Percentiles rank a stretch among this genome's conserved stretches.
These are phyloP conservation scores for Periconia digitata DNA, from an alignment of 2,329 filamentous ascomycete genomes.

Conservation along the genomic window DNA sequence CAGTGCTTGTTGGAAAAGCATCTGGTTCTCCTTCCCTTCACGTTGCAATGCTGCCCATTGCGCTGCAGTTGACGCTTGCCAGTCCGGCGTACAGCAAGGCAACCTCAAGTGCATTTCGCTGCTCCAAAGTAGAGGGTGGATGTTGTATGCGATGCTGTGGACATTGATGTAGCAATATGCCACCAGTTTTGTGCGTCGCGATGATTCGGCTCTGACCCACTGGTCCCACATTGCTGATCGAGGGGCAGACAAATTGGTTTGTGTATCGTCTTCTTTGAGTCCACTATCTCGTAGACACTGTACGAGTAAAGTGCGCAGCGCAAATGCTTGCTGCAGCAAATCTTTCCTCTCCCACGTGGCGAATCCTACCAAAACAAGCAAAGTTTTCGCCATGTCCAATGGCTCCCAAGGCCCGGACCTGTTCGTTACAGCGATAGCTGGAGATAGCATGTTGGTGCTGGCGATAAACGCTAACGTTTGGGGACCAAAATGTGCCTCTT, in stretches of 20 bases:
- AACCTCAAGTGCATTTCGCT: conserved; percentile 30
- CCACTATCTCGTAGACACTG: conserved; percentile 32
- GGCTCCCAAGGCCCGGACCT: conserved; percentile 28
- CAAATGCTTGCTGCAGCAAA: conserved; percentile 33
- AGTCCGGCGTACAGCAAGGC: conserved; percentile 28
- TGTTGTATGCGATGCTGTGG: conserved; percentile 36
- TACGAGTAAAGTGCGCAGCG: conserved; percentile 28
- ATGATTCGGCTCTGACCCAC: conserved; percentile 32
- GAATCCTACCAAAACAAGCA: conserved; percentile 33
- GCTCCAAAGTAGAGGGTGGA: conserved; percentile 31
- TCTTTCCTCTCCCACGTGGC: conserved; percentile 36
- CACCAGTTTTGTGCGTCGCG: conserved; percentile 34
- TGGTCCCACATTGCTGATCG: conserved; percentile 30
- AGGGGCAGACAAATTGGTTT: conserved; percentile 14
- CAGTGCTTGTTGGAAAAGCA: conserved; percentile 31
- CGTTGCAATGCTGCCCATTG: conserved; percentile 28
- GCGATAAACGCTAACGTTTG: conserved; percentile 23
- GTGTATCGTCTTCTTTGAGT: conserved; percentile 20
- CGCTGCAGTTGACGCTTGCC: conserved; percentile 28
- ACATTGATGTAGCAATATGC: conserved; percentile 37
- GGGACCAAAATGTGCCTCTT: conserved; percentile 25
- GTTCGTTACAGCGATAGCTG: conserved; percentile 9
- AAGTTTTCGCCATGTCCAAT: conserved; percentile 30
- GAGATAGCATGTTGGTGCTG: conserved; percentile 15
- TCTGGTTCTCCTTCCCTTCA: conserved; percentile 26